Evolutionary conservation across 352 stramenopile genomes (phyloP).

Genomic region (Phytophthora quininea): DNA sequence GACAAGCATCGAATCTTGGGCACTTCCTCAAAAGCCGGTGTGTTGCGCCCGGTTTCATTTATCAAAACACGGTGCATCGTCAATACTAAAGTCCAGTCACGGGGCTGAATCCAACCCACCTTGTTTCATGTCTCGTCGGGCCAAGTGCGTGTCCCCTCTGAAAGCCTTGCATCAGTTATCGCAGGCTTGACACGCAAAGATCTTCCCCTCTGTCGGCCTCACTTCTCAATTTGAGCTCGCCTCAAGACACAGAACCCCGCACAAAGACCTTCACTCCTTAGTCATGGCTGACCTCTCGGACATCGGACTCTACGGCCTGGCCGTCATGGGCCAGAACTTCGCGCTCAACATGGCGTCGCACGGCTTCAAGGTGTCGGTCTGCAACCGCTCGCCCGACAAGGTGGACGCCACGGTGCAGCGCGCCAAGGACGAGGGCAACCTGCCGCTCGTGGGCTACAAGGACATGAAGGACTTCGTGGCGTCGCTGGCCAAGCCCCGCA

Average conservation of each 20-base stretch:
- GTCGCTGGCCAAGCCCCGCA: slow-evolving; percentile 94
- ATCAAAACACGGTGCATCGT: neutral
- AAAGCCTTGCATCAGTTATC: neutral
- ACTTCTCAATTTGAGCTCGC: slow-evolving; percentile 35
- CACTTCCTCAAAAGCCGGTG: too few relatives aligned
- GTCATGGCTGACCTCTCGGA: slow-evolving; percentile 75
- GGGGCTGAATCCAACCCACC: neutral
- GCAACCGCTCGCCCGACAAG: slow-evolving; percentile 97
- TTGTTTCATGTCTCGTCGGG: slow-evolving; percentile 27
- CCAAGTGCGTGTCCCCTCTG: neutral
- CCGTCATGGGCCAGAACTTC: slow-evolving; percentile 99
- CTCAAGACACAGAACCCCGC: neutral
- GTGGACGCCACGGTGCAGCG: slow-evolving; percentile 95
- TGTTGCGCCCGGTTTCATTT: neutral
- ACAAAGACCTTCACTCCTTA: slow-evolving; percentile 2
- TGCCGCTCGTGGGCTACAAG: slow-evolving; percentile 94
- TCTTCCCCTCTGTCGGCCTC: slow-evolving; percentile 16
- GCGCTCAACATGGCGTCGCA: slow-evolving; percentile 98
- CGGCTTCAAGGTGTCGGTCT: slow-evolving; percentile 97
- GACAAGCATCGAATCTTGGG: neutral
- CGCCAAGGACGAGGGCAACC: slow-evolving; percentile 95
- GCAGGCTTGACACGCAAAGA: slow-evolving; percentile 1
- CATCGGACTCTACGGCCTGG: slow-evolving; percentile 91
- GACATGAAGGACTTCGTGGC: slow-evolving; percentile 92
- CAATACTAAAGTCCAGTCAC: neutral